Evolutionary conservation across 257 asterid genomes (phyloP).

Genomic region (Nicotiana tomentosiformis): DNA sequence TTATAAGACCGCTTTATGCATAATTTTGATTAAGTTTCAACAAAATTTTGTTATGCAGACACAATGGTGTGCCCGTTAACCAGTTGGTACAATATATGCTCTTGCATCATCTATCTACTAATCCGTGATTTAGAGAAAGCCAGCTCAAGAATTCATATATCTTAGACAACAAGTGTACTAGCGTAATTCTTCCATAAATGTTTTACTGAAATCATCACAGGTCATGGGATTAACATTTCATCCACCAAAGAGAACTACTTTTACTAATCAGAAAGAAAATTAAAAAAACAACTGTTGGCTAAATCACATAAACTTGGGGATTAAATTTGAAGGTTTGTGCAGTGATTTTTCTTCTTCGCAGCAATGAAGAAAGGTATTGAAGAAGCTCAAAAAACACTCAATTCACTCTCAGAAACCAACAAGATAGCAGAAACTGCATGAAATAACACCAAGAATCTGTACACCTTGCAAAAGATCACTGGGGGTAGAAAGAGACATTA

Average conservation of each 20-base stretch:
- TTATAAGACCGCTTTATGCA: neutral
- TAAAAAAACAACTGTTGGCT: neutral
- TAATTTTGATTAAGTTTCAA: neutral
- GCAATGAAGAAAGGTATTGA: neutral
- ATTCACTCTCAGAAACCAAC: neutral
- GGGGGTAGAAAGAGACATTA: neutral
- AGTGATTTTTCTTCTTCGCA: neutral
- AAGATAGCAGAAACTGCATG: neutral
- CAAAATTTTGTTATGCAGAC: neutral
- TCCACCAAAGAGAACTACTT: constrained; percentile 1
- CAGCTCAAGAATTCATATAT: neutral
- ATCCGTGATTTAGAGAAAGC: neutral
- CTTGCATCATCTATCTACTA: neutral
- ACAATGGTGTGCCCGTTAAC: neutral
- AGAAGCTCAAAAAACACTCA: neutral
- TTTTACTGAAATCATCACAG: neutral
- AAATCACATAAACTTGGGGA: neutral
- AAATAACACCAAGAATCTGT: neutral
- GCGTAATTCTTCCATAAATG: neutral
- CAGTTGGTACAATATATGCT: neutral
- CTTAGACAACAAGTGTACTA: neutral
- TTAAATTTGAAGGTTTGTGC: neutral
- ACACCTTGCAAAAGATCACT: neutral
- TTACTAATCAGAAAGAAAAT: neutral
- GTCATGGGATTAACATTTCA: neutral